Evolutionary conservation across 805 yeast genomes (phyloP), one percentile per base, ranked within the genome.

Genomic region (Candida parachauliodes): DNA sequence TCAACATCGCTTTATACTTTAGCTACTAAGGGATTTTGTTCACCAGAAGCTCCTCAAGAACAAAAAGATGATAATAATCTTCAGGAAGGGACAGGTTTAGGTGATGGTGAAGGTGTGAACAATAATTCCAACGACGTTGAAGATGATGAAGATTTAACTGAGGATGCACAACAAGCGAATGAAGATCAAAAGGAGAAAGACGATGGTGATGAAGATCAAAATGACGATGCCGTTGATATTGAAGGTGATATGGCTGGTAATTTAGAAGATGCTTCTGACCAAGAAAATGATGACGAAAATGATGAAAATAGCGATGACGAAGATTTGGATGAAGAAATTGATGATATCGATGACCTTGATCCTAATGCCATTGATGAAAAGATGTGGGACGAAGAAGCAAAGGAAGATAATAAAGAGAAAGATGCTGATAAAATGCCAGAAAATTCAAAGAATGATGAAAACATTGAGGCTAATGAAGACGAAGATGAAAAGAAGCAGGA

Each of bases 181-280:
- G 89, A 88, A 25, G 91, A 88, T 25, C 75, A 83, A 36, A 53
- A 65, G 27, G 76, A 82, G 25, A 77, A 83, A 16, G 65, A 63
- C 19, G 72, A 79, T n/a, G 76, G 79, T 5, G 66, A 63, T 1
- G 81, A 79, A 8, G 83, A 83, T n/a, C 81, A 79, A 7, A 78
- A 88, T 36, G 88, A 87, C 45, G 88, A 88, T 56, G 97, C 97
- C 4, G 88, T 86, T 32, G 95, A 88, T 34, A 85, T 89, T 56
- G 95, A 89, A 50, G 96, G 97, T 24, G 98, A 93, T 50, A 87
- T 93, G 95, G 96, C 93, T 17, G 98, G 98, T 38, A 80, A 87
- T 19, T 59, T 83, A 7, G 96, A 91, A 59, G 88, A 89, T 46
- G 71, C 79, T 10, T 79, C 88, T 8, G 83, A 76, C 39, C 82